Percentiles rank a stretch among this genome's conserved stretches.
Evolutionary conservation across 2,329 filamentous ascomycete species (phyloP).

Genomic region (Talaromyces sp.): DNA sequence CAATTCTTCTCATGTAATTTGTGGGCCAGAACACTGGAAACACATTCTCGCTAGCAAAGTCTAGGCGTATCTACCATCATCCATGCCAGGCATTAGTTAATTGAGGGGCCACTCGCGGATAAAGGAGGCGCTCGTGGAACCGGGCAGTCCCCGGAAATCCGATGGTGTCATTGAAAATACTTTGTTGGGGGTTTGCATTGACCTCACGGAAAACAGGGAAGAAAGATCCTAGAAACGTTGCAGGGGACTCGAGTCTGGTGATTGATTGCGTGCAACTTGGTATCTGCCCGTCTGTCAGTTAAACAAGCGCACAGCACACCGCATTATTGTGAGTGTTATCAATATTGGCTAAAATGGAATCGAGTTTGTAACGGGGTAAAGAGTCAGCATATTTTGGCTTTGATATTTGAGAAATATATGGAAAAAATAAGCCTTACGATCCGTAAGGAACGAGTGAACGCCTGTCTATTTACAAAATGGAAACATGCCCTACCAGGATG

Average conservation of each 20-base stretch:
- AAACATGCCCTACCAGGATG: not conserved
- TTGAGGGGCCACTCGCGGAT: not conserved
- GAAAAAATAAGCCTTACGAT: not conserved
- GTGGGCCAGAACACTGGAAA: slow-evolving; percentile 13
- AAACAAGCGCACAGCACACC: no score
- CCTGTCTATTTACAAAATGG: slow-evolving; percentile 10
- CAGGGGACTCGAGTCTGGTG: not conserved
- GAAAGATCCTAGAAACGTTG: not conserved
- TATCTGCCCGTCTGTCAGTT: no score
- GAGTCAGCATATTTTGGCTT: no score
- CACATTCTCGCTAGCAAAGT: slow-evolving; percentile 7
- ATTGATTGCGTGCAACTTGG: no score
- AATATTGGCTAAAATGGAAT: no score
- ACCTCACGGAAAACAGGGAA: not conserved
- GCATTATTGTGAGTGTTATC: no score
- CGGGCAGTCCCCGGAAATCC: not conserved
- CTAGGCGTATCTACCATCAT: not conserved
- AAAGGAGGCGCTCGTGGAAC: not conserved
- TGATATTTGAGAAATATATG: no score
- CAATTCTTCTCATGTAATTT: slow-evolving; percentile 24
- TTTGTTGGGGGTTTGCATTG: not conserved
- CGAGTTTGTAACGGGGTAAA: no score
- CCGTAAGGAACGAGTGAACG: not conserved
- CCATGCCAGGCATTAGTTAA: not conserved
- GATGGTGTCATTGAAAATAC: not conserved